Conservation (phyloP, 768 basidiomycete species). For the Mycena floridula region DNA sequence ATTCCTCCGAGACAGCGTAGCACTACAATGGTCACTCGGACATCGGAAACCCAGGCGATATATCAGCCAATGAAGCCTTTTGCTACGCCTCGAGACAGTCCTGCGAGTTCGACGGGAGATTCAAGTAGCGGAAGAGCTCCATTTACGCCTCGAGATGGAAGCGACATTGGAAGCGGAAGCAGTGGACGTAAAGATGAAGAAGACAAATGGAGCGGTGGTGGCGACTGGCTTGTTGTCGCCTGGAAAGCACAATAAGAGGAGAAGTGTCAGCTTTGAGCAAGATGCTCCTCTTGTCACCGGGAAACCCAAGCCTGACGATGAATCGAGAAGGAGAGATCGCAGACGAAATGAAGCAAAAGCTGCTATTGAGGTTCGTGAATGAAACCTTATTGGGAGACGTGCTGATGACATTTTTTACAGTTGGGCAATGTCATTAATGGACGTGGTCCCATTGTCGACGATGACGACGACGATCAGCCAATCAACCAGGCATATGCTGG, state of each 20-base stretch:
- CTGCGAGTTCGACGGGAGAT: constrained; percentile 80
- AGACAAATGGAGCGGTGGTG: constrained; percentile 25
- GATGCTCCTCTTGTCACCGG: constrained; percentile 24
- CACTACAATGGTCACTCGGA: constrained; percentile 28
- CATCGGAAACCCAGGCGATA: constrained; percentile 4
- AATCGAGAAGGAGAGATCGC: constrained; percentile 63
- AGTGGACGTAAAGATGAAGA: constrained; percentile 13
- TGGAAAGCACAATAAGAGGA: constrained; percentile 38
- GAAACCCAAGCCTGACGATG: constrained; percentile 26
- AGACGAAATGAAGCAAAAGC: constrained; percentile 80
- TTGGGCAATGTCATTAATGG: constrained; percentile 88
- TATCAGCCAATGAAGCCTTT: no score
- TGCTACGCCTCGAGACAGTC: constrained; percentile 65
- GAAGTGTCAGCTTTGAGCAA: constrained; percentile 71
- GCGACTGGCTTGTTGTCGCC: constrained; percentile 27
- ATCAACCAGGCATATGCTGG: constrained; percentile 35
- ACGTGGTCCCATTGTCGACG: constrained; percentile 53
- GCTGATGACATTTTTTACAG: constrained; percentile 30
- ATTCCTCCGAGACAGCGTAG: constrained; percentile 28
- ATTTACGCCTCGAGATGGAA: constrained; percentile 74
- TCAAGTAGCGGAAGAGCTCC: constrained; percentile 75
- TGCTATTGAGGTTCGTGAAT: constrained; percentile 71
- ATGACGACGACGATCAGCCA: constrained; percentile 45
- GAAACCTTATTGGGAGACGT: constrained; percentile 2
- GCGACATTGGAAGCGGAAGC: constrained; percentile 40